Percentiles rank a stretch among this genome's conserved stretches.
Conservation (phyloP, 2,329 filamentous ascomycete genomes). For the Trichoderma atrobrunneum region DNA sequence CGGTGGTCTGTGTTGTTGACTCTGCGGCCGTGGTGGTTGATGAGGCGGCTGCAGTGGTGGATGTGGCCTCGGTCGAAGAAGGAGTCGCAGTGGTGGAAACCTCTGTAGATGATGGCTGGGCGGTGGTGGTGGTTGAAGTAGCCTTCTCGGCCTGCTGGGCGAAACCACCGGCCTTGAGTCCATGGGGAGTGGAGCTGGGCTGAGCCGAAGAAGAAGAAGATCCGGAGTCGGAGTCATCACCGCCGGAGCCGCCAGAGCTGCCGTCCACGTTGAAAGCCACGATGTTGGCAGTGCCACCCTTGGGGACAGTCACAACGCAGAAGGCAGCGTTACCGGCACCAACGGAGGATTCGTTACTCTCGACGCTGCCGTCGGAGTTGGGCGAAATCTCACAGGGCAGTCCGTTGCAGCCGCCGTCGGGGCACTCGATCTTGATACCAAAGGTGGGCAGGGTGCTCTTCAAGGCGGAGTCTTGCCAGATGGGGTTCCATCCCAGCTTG, state of each 20-base stretch:
- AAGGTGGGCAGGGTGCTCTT: constrained; percentile 59
- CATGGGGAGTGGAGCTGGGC: neutral
- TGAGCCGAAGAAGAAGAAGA: neutral
- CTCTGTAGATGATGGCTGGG: constrained; percentile 10
- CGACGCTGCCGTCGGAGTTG: constrained; percentile 56
- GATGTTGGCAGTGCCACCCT: constrained; percentile 64
- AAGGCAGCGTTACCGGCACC: constrained; percentile 69
- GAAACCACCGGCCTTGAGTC: constrained; percentile 21
- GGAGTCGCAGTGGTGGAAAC: constrained; percentile 22
- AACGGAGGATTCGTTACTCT: constrained; percentile 49
- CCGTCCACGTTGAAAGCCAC: constrained; percentile 54
- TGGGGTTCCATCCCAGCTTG: constrained; percentile 76
- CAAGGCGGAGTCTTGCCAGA: constrained; percentile 59
- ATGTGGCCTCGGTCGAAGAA: constrained; percentile 20
- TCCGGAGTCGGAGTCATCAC: constrained; percentile 20
- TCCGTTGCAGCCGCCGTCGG: constrained; percentile 63
- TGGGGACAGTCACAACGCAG: constrained; percentile 73
- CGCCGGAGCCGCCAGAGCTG: constrained; percentile 26
- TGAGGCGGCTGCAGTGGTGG: constrained; percentile 20
- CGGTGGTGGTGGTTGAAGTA: constrained; percentile 12
- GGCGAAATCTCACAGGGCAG: constrained; percentile 73
- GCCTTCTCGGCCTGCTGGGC: constrained; percentile 5
- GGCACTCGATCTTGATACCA: constrained; percentile 69
- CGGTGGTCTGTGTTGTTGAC: constrained; percentile 5
- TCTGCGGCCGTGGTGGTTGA: constrained; percentile 21